phyloP scores from a whole-genome alignment of 805 yeast species.

The Kuraishia cidri region DNA sequence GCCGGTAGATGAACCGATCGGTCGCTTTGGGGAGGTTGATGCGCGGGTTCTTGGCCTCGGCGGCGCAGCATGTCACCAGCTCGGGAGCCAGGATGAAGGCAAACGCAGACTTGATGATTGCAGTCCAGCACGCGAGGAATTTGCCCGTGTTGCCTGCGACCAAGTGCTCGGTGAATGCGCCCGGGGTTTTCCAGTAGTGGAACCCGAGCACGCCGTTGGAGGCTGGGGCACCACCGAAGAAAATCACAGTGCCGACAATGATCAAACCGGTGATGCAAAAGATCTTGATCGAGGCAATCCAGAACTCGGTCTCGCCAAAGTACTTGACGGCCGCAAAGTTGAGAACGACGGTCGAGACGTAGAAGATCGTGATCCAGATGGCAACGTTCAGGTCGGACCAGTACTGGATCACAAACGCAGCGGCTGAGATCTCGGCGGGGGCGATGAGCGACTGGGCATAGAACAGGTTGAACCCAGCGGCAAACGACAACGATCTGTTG shows the following conservation, averaged over 20 bases:
- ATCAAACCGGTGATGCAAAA: constrained; percentile 32
- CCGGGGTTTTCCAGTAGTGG: constrained; percentile 48
- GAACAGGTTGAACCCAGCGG: constrained; percentile 27
- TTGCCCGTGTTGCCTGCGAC: constrained; percentile 44
- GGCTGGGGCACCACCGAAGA: constrained; percentile 17
- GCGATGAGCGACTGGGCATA: constrained; percentile 24
- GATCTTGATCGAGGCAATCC: constrained; percentile 29
- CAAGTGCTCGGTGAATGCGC: constrained; percentile 28
- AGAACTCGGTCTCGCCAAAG: constrained; percentile 32
- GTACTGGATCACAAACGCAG: constrained; percentile 48
- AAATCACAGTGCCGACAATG: constrained; percentile 25
- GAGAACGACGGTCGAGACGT: constrained; percentile 32
- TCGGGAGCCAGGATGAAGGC: constrained; percentile 47
- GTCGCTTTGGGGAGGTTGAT: constrained; percentile 43
- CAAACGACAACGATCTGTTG: constrained; percentile 15
- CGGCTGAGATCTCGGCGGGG: constrained; percentile 54
- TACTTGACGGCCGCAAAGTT: constrained; percentile 39
- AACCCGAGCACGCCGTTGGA: constrained; percentile 45
- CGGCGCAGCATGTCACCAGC: constrained; percentile 45
- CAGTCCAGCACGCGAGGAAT: constrained; percentile 56
- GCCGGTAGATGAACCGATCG: constrained; percentile 42
- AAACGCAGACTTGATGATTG: constrained; percentile 47
- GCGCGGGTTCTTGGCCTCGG: constrained; percentile 44
- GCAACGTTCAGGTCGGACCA: constrained; percentile 51
- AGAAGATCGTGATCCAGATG: constrained; percentile 47